phyloP scores from a whole-genome alignment of 768 basidiomycete genomes.

The Tephrocybe sp. region DNA sequence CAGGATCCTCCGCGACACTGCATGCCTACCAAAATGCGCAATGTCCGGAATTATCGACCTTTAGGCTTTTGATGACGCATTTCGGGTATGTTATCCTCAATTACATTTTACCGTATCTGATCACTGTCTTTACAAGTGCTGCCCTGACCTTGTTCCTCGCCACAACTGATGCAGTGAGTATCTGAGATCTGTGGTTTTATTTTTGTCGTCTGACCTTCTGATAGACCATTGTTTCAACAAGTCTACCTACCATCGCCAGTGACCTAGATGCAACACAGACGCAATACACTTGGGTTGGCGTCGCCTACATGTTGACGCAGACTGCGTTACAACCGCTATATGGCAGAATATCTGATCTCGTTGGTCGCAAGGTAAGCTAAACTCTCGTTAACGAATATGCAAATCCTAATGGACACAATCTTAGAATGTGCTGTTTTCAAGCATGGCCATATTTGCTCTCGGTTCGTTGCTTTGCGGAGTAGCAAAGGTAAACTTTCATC shows the following conservation, averaged over 20 bases:
- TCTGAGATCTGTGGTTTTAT: neutral
- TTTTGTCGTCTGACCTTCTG: neutral
- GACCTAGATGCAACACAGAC: conserved; percentile 65
- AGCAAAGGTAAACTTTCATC: conserved; percentile 52
- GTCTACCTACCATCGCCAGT: conserved; percentile 76
- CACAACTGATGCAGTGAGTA: conserved; percentile 78
- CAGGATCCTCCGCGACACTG: conserved; percentile 30
- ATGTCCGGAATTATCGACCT: conserved; percentile 45
- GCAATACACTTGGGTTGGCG: conserved; percentile 86
- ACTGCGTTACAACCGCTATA: conserved; percentile 85
- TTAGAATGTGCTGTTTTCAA: conserved; percentile 68
- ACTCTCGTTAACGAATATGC: neutral
- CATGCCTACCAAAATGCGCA: conserved; percentile 21
- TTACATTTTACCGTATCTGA: neutral
- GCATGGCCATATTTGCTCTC: conserved; percentile 72
- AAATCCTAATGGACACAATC: conserved; percentile 5
- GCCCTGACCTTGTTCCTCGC: conserved; percentile 82
- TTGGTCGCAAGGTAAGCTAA: conserved; percentile 68
- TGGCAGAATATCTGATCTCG: conserved; percentile 75
- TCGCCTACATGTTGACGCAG: conserved; percentile 84
- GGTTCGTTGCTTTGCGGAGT: conserved; percentile 82
- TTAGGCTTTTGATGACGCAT: conserved; percentile 62
- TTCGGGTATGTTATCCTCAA: conserved; percentile 53
- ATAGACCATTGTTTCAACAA: conserved; percentile 77
- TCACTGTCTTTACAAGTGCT: conserved; percentile 44